Evolutionary conservation across 805 yeast genomes (phyloP), one percentile per base, ranked within the genome.

Genomic region (Kluyveromyces siamensis): DNA sequence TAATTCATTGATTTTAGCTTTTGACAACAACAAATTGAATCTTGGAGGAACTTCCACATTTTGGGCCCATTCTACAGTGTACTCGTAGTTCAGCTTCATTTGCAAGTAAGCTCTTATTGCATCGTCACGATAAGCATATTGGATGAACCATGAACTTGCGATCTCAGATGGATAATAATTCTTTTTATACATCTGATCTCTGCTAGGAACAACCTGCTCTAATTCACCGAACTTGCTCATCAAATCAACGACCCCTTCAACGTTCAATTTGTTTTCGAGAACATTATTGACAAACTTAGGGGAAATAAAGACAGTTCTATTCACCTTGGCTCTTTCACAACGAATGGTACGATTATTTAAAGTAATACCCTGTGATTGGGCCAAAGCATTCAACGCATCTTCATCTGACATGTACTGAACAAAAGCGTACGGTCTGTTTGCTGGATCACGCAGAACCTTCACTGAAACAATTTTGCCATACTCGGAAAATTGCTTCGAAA

Each of bases 261-360:
- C 54, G 2, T 63, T 52, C 8, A 69, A 56, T 37, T 36, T 37
- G 27, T 27, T 27, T 14, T 43, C 45, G 9, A 43, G 17, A 27
- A n/a, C 19, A 42, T 37, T 38, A 46, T 30, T 18, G 25, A 38
- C 40, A 27, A 38, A 43, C 37, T 17, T 33, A 33, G 44, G 39
- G 5, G 46, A 47, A 41, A 88, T 63, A 61, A 79, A 85, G 40
- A 91, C 70, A 13, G 97, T 90, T 54, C 97, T 74, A 66, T 90
- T 91, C 42, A 90, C 96, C 59, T 85, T 82, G 0, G 98, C 98
- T 17, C 82, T 82, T 67, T 91, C 97, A 67, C 96, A 87, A 48
- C 97, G 76, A 41, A 91, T 78, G 3, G 79, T 71, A 62, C 96
- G 75, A 13, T 89, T 95, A 61, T 86, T 80, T 44, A 89, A 66